These are phyloP conservation scores for Nepenthes gracilis DNA, from an alignment of 148 eudicot genomes.

Conservation along the genomic window DNA sequence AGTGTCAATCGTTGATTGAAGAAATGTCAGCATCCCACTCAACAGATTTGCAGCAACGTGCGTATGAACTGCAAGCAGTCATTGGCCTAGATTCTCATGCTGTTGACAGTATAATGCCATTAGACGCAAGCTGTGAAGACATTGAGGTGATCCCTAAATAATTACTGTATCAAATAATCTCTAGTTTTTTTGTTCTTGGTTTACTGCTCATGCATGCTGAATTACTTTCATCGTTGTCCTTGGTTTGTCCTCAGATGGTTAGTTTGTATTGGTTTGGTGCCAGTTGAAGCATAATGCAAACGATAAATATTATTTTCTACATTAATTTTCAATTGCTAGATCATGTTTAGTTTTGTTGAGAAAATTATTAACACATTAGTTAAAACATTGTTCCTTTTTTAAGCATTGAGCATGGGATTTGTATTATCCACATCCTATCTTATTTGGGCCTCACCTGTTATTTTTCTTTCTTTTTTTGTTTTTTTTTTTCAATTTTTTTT, in stretches of 20 bases:
- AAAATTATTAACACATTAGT: too few relatives aligned
- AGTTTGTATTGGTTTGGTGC: too few relatives aligned
- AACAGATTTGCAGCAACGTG: constrained; percentile 97
- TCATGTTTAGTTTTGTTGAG: too few relatives aligned
- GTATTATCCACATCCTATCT: too few relatives aligned
- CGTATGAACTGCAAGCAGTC: constrained; percentile 87
- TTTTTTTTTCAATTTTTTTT: too few relatives aligned
- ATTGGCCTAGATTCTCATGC: constrained; percentile 51
- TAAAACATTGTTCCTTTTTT: too few relatives aligned
- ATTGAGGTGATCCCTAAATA: constrained; percentile 50
- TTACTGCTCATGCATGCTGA: not conserved
- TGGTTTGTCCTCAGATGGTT: not conserved
- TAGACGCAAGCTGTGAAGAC: constrained; percentile 91
- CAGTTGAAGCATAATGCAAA: too few relatives aligned
- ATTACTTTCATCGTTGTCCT: not conserved
- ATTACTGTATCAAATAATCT: not conserved
- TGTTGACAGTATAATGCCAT: constrained; percentile 64
- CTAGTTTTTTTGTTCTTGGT: not conserved
- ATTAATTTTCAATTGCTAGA: too few relatives aligned
- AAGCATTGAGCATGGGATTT: too few relatives aligned
- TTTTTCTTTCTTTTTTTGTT: too few relatives aligned
- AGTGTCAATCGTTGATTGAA: constrained; percentile 93
- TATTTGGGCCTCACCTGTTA: too few relatives aligned
- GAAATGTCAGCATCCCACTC: constrained; percentile 87
- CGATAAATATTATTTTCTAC: too few relatives aligned